Conservation (phyloP, 2,329 filamentous ascomycete genomes). For the Domatiomyces globalis region DNA sequence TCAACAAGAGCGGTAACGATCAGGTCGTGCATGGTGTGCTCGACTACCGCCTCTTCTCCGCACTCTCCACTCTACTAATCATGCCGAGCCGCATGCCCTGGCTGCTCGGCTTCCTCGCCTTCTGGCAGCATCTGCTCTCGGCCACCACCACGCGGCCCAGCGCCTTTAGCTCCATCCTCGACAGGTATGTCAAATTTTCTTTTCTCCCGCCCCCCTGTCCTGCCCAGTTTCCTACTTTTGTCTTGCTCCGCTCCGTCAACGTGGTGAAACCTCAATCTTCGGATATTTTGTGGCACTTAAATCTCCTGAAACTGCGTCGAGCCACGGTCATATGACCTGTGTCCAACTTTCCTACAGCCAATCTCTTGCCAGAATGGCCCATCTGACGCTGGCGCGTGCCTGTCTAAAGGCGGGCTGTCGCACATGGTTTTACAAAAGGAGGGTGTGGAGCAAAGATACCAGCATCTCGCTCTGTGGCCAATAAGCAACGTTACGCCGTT, state of each 20-base stretch:
- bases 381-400: background rate
- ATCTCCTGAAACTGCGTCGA: constrained; percentile 12
- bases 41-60: constrained; percentile 63
- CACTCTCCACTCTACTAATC: constrained; percentile 57
- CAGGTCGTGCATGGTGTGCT: constrained; percentile 36
- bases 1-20: background rate
- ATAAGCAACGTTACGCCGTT: constrained; percentile 11
- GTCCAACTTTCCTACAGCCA: background rate
- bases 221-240: constrained; percentile 1
- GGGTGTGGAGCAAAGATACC: constrained; percentile 9
- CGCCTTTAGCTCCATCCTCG: constrained; percentile 60
- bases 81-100: constrained; percentile 77
- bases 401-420: background rate
- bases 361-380: constrained; percentile 3
- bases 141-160: constrained; percentile 63
- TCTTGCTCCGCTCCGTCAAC: too few relatives aligned
- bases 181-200: constrained; percentile 61
- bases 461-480: constrained; percentile 5
- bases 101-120: constrained; percentile 60
- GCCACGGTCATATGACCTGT: constrained; percentile 16
- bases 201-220: constrained; percentile 7
- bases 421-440: constrained; percentile 2
- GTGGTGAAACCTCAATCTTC: background rate
- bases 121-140: constrained; percentile 60
- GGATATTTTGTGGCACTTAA: background rate